A percentile compares a stretch with the other conserved stretches of the same genome.
Evolutionary conservation across 352 stramenopile species (phyloP).

Genomic region (Pythium graminicola): DNA sequence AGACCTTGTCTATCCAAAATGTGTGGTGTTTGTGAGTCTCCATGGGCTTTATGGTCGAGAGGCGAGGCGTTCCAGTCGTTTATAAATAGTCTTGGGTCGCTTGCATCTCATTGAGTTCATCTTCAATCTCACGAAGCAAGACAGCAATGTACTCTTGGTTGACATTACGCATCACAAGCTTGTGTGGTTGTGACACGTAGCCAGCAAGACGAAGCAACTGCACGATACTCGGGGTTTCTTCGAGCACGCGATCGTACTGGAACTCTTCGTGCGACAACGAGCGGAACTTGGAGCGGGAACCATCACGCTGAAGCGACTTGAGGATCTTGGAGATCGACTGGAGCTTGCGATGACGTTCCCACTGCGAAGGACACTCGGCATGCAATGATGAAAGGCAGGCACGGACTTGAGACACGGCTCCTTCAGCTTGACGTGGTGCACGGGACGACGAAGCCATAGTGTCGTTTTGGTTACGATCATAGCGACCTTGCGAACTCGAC

Average conservation of each 20-base stretch:
- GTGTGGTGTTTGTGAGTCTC: background rate
- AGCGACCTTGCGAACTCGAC: slow-evolving; percentile 6
- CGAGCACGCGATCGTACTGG: slow-evolving; percentile 57
- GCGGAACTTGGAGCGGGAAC: slow-evolving; percentile 56
- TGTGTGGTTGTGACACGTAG: slow-evolving; percentile 63
- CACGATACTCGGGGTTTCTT: slow-evolving; percentile 68
- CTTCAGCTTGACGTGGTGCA: slow-evolving; percentile 18
- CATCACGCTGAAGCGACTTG: slow-evolving; percentile 54
- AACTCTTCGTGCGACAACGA: slow-evolving; percentile 65
- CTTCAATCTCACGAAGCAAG: slow-evolving; percentile 47
- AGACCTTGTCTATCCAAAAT: too few species aligned
- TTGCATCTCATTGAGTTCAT: slow-evolving; percentile 25
- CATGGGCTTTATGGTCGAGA: too few species aligned
- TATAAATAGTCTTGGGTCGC: slow-evolving; percentile 29
- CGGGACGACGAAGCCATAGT: background rate
- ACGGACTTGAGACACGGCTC: slow-evolving; percentile 43
- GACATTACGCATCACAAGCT: slow-evolving; percentile 67
- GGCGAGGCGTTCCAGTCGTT: too few species aligned
- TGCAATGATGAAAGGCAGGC: slow-evolving; percentile 48
- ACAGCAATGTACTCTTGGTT: slow-evolving; percentile 57
- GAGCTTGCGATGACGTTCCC: slow-evolving; percentile 55
- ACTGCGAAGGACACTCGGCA: slow-evolving; percentile 57
- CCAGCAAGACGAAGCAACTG: slow-evolving; percentile 69
- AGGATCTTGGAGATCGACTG: slow-evolving; percentile 67
- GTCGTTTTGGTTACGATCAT: background rate